These are phyloP conservation scores for Populus ilicifolia DNA, from an alignment of 345 rosid species.

Conservation along the genomic window DNA sequence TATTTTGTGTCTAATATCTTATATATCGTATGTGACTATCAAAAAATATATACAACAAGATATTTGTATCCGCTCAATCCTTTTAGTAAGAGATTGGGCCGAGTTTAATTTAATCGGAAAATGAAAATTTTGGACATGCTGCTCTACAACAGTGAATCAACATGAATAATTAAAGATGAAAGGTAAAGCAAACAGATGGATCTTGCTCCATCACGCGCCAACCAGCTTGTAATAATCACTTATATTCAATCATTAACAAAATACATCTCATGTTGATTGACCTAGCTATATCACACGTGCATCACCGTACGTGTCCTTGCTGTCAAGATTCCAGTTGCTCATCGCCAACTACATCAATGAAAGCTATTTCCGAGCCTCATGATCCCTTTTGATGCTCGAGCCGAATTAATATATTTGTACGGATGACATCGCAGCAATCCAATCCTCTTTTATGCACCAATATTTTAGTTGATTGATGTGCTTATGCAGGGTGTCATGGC, in stretches of 20 bases:
- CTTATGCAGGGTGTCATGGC: background rate
- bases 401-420: background rate
- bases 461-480: background rate
- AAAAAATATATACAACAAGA: too few species aligned
- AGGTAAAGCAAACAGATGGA: background rate
- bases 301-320: background rate
- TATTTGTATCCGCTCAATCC: too few species aligned
- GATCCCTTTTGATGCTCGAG: background rate
- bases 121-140: background rate
- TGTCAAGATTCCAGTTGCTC: slow-evolving; percentile 6
- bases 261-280: background rate
- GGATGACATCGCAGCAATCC: background rate
- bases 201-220: background rate
- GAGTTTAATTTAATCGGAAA: too few species aligned
- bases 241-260: background rate
- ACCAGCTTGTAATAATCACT: background rate
- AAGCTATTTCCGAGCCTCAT: background rate
- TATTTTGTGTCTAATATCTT: too few species aligned
- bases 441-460: background rate
- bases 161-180: background rate
- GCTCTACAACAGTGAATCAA: background rate
- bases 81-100: too few species aligned
- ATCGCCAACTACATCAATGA: background rate
- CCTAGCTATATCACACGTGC: background rate
- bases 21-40: too few species aligned